These are phyloP conservation scores for Peronospora farinosa DNA, from an alignment of 352 stramenopile species.

Conservation along the genomic window DNA sequence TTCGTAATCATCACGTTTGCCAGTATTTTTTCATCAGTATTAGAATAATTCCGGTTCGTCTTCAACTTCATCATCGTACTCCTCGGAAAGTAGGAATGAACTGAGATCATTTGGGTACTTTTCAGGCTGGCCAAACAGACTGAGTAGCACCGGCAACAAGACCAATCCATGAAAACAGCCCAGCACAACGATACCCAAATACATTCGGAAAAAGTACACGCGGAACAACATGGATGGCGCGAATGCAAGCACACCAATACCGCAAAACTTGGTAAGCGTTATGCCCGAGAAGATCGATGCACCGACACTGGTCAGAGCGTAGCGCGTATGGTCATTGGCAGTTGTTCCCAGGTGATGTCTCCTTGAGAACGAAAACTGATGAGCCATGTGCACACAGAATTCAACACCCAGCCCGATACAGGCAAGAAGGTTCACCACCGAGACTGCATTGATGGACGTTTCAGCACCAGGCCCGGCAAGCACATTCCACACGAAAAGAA, in stretches of 20 bases:
- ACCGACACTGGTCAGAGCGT: conserved; percentile 70
- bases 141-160: conserved; percentile 77
- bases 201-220: conserved; percentile 92
- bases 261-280: conserved; percentile 89
- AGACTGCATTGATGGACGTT: conserved; percentile 87
- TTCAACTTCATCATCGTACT: conserved; percentile 51
- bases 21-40: background rate
- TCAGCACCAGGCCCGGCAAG: conserved; percentile 29
- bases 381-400: conserved; percentile 84
- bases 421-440: conserved; percentile 86
- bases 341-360: conserved; percentile 44
- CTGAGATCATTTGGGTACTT: conserved; percentile 57
- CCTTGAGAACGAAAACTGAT: conserved; percentile 70
- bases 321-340: conserved; percentile 54
- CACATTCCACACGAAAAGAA: conserved; percentile 80
- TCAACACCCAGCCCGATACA: conserved; percentile 84
- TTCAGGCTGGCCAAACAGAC: conserved; percentile 49
- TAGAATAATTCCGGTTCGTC: conserved; percentile 27
- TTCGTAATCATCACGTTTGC: background rate
- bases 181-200: conserved; percentile 80
- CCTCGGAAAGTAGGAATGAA: conserved; percentile 66
- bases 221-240: conserved; percentile 88
- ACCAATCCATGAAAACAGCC: conserved; percentile 83
- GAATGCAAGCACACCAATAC: conserved; percentile 84
- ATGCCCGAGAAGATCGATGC: conserved; percentile 87